Conservation (phyloP, 2,329 filamentous ascomycete species). For the Uncinocarpus reesii region DNA sequence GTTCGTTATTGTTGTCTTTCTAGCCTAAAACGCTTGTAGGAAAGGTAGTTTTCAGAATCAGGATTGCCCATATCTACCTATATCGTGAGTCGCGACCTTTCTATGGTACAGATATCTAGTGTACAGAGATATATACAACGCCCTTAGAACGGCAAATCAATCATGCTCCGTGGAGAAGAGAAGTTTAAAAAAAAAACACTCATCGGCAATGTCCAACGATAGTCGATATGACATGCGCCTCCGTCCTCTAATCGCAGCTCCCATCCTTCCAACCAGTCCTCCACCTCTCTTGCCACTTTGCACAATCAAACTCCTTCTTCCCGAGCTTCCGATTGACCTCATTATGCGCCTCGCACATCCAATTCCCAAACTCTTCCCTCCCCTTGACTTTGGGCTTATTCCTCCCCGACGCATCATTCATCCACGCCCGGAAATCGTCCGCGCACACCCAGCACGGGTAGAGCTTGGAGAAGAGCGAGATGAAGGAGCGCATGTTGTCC, state of each 20-base stretch:
- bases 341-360: slow-evolving; percentile 45
- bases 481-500: slow-evolving; percentile 64
- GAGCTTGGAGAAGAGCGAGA: slow-evolving; percentile 68
- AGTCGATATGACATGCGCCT: too few species aligned
- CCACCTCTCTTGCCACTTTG: slow-evolving; percentile 88
- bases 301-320: slow-evolving; percentile 83
- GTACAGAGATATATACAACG: background rate
- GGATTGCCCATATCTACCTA: background rate
- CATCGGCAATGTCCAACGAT: background rate
- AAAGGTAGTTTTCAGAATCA: background rate
- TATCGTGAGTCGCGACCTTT: background rate
- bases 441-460: slow-evolving; percentile 97
- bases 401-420: slow-evolving; percentile 47
- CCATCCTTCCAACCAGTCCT: slow-evolving; percentile 70
- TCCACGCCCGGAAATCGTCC: slow-evolving; percentile 77
- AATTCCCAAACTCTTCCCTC: slow-evolving; percentile 39
- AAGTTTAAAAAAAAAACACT: background rate
- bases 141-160: background rate
- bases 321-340: slow-evolving; percentile 61
- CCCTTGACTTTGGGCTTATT: slow-evolving; percentile 54
- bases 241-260: slow-evolving; percentile 45
- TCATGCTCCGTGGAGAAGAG: background rate
- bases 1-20: too few species aligned
- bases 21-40: too few species aligned
- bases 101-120: slow-evolving; percentile 1